phyloP scores from a whole-genome alignment of 805 yeast genomes.

The Schwanniomyces vanrijiae region DNA sequence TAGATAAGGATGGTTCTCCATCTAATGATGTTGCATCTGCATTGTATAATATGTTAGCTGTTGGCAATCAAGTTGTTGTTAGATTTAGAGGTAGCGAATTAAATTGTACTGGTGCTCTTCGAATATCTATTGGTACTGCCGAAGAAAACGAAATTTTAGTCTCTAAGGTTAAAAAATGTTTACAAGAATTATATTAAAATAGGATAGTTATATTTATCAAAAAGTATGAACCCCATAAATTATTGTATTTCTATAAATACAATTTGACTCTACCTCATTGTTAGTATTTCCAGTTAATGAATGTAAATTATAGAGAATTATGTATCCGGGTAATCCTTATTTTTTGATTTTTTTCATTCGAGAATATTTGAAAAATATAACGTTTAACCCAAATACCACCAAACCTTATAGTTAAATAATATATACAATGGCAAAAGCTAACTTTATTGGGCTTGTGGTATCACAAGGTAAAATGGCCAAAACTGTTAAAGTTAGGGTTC shows the following conservation, averaged over 20 bases:
- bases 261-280: too few species aligned
- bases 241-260: too few species aligned
- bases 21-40: slow-evolving; percentile 64
- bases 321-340: background rate
- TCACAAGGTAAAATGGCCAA: slow-evolving; percentile 96
- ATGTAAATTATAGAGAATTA: background rate
- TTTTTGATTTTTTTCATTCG: background rate
- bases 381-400: too few species aligned
- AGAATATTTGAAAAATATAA: background rate
- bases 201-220: background rate
- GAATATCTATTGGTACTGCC: slow-evolving; percentile 84
- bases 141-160: slow-evolving; percentile 68
- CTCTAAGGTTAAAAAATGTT: slow-evolving; percentile 39
- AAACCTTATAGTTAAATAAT: background rate
- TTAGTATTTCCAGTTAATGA: too few species aligned
- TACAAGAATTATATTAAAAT: slow-evolving; percentile 13
- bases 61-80: slow-evolving; percentile 73
- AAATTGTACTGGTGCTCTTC: slow-evolving; percentile 84
- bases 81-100: slow-evolving; percentile 89
- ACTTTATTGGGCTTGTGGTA: slow-evolving; percentile 87
- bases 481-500: slow-evolving; percentile 90
- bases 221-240: too few species aligned
- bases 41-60: slow-evolving; percentile 72
- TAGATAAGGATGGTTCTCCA: slow-evolving; percentile 62
- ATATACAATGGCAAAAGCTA: slow-evolving; percentile 77